Evolutionary conservation across 2,329 filamentous ascomycete species (phyloP).

Genomic region (Aspergillus eucalypticola): DNA sequence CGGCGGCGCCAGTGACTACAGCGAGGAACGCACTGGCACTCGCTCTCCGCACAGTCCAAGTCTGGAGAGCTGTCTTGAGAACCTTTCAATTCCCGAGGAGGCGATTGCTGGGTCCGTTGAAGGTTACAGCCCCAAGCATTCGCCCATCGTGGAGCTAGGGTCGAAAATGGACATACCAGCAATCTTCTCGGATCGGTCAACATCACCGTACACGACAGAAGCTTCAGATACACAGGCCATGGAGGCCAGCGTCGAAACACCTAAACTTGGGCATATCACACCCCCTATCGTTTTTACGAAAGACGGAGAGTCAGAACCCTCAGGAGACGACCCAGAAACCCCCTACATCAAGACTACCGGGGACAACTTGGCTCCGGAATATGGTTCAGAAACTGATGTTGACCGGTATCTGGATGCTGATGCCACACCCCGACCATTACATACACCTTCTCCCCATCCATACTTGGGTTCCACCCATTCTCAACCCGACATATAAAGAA

Average conservation of each 20-base stretch:
- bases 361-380: conserved; percentile 17
- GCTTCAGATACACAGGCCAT: conserved; percentile 4
- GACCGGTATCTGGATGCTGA: conserved; percentile 32
- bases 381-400: conserved; percentile 21
- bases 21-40: conserved; percentile 27
- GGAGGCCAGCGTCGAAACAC: conserved; percentile 11
- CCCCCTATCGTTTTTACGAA: conserved; percentile 29
- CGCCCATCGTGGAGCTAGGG: conserved; percentile 20
- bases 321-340: conserved; percentile 17
- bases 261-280: conserved; percentile 31
- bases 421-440: conserved; percentile 35
- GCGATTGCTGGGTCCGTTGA: conserved; percentile 30
- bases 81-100: conserved; percentile 38
- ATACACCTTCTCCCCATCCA: conserved; percentile 29
- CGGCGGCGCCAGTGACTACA: conserved; percentile 21
- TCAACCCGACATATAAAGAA: conserved; percentile 25
- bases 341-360: conserved; percentile 25
- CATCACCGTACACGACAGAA: conserved; percentile 12
- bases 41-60: conserved; percentile 19
- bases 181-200: conserved; percentile 12
- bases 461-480: conserved; percentile 32
- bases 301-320: not conserved
- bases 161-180: conserved; percentile 8
- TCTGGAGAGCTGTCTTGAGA: conserved; percentile 35
- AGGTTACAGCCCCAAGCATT: conserved; percentile 25